Evolutionary conservation across 2,329 filamentous ascomycete genomes (phyloP), one percentile per base, ranked within the genome.

Genomic region (Aureobasidium mangrovei): DNA sequence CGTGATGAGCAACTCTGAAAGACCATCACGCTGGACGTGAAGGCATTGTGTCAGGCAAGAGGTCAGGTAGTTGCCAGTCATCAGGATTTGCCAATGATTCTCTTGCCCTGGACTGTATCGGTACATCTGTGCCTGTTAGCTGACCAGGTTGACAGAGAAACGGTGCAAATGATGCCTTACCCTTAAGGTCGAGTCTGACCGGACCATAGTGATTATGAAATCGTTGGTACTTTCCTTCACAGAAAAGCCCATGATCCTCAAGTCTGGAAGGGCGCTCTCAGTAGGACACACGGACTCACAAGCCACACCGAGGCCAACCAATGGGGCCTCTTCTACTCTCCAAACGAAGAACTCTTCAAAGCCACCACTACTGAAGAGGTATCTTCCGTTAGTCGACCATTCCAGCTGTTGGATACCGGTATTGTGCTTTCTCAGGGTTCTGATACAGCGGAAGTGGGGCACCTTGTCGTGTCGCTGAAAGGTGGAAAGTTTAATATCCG

Each of bases 281-380:
- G 73, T 72, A 0, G 74, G 73, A 61, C 77, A 77, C 9, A 67
- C 64, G 2, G 73, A 74, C 58, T 79, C 73, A 58, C 79, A 76
- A 0, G 79, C 69, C 1, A 79, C 71, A 0, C 80, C 78, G 7
- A 81, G 62, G 3, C 71, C 73, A 54, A 80, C 70, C 1, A 75
- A 72, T 28, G 82, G 74, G 5, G 86, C 66, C 8, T 65, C 64
- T 44, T 73, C 74, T 33, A 91, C 68, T 39, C 80, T 78, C 91
- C 93, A 98, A 8, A 91, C 78, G 62, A 85, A 91, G 59, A 97
- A 85, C 68, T 98, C 91, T 67, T 96, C 91, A 57, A 83, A 84
- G 0, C 91, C 93, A 4, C 82, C 89, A 62, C 88, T 91, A 60
- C 88, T 95, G 66, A 97, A 86, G 2, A 98, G 78, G 61, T 85